Percentiles rank a stretch among this genome's conserved stretches.
Conservation (phyloP, 2,329 filamentous ascomycete species). For the Escovopsis sp. region DNA sequence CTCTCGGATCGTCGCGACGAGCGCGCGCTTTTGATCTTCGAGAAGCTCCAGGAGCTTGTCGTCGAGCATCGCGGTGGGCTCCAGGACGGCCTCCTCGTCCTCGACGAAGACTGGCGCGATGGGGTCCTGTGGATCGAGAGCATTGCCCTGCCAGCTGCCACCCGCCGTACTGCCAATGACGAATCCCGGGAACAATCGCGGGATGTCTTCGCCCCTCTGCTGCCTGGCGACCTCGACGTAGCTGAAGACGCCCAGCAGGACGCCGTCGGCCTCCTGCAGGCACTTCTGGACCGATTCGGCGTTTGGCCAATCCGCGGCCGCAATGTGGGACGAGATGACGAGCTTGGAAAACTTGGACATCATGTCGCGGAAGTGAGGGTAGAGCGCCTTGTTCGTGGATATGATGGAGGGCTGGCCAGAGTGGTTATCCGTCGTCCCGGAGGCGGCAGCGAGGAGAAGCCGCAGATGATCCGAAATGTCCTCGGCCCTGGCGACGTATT, state of each 20-base stretch:
- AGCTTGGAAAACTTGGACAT: conserved; percentile 99
- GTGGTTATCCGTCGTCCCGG: conserved; percentile 95
- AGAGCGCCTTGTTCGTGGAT: conserved; percentile 90
- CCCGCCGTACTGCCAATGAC: conserved; percentile 71
- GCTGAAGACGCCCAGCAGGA: conserved; percentile 83
- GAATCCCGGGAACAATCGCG: conserved; percentile 85
- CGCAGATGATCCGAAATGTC: conserved; percentile 95
- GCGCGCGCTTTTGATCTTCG: conserved; percentile 71
- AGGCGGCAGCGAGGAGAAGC: conserved; percentile 84
- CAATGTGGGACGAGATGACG: conserved; percentile 94
- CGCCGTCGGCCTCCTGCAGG: conserved; percentile 90
- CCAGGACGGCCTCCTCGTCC: conserved; percentile 56
- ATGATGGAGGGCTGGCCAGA: conserved; percentile 99
- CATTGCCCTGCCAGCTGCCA: conserved; percentile 75
- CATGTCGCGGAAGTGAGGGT: conserved; percentile 96
- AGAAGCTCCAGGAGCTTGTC: conserved; percentile 64
- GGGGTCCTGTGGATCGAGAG: conserved; percentile 49
- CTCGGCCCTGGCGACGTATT: conserved; percentile 89
- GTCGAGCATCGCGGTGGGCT: conserved; percentile 64
- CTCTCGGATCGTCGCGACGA: conserved; percentile 74
- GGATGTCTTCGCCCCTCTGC: conserved; percentile 85
- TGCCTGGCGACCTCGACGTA: conserved; percentile 92
- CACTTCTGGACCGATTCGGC: conserved; percentile 92
- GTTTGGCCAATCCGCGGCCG: conserved; percentile 88
- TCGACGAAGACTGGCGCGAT: conserved; percentile 75